Evolutionary conservation across 2,329 filamentous ascomycete genomes (phyloP).

Genomic region (Pestalotiopsis fici): DNA sequence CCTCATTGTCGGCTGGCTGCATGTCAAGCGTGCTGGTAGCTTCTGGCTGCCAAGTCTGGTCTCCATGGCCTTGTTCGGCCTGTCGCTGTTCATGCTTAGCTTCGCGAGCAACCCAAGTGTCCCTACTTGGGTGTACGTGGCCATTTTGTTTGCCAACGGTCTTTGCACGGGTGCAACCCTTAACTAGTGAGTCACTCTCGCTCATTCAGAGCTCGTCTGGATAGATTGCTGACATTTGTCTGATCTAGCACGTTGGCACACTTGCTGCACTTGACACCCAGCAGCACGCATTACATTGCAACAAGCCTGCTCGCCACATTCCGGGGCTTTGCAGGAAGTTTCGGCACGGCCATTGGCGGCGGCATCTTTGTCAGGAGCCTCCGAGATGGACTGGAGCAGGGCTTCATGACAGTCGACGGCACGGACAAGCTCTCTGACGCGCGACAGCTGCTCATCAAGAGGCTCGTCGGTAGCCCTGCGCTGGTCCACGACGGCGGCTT

Average conservation of each 20-base stretch:
- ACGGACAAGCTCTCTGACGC: conserved; percentile 29
- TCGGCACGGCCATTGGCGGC: conserved; percentile 78
- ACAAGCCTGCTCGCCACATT: conserved; percentile 79
- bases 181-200: conserved; percentile 56
- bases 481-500: conserved; percentile 47
- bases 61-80: conserved; percentile 62
- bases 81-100: conserved; percentile 39
- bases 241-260: conserved; percentile 66
- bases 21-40: conserved; percentile 71
- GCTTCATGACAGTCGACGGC: conserved; percentile 53
- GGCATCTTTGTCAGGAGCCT: conserved; percentile 71
- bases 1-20: conserved; percentile 71
- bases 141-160: conserved; percentile 69
- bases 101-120: conserved; percentile 45
- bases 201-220: neutral
- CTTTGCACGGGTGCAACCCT: conserved; percentile 70
- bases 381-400: conserved; percentile 51
- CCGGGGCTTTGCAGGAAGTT: conserved; percentile 78
- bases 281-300: conserved; percentile 71
- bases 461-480: conserved; percentile 52
- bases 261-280: conserved; percentile 69
- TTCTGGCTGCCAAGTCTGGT: conserved; percentile 70
- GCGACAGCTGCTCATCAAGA: conserved; percentile 41
- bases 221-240: neutral
- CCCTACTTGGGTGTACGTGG: conserved; percentile 54